These are phyloP conservation scores for Emmonsia crescens DNA, from an alignment of 2,329 filamentous ascomycete species.

Conservation along the genomic window DNA sequence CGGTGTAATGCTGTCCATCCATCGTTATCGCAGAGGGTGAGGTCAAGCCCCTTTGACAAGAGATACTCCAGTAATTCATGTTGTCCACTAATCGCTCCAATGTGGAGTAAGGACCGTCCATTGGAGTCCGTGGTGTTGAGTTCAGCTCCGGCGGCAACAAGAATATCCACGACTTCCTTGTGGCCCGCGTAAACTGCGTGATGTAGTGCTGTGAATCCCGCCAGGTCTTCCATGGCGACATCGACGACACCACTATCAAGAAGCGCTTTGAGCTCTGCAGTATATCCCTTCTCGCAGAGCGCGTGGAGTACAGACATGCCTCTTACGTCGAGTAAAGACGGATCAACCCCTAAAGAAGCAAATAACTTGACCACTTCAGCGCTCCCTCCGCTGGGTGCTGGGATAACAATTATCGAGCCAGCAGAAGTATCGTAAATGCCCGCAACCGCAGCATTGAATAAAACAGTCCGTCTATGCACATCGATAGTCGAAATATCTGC, in stretches of 20 bases:
- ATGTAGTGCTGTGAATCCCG: slow-evolving; percentile 1
- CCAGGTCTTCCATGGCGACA: not conserved
- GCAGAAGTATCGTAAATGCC: not conserved
- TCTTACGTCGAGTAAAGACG: not conserved
- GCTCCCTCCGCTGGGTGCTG: not conserved
- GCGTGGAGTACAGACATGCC: not conserved
- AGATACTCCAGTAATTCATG: not conserved
- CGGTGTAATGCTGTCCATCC: not conserved
- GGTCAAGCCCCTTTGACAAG: not conserved
- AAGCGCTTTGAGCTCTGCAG: not conserved
- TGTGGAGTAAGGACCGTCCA: not conserved
- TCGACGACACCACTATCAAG: not conserved
- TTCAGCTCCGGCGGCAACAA: slow-evolving; percentile 4
- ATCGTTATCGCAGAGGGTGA: not conserved
- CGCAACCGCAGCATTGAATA: not conserved
- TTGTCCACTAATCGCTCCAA: not conserved
- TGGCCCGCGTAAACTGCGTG: not conserved
- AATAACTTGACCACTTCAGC: not conserved
- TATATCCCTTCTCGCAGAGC: not conserved
- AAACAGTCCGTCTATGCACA: not conserved
- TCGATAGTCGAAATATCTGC: not conserved
- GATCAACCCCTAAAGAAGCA: not conserved
- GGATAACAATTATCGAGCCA: not conserved
- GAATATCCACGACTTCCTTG: slow-evolving; percentile 3
- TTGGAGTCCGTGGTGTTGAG: not conserved